Evolutionary conservation across 441 rosid species (phyloP), one percentile per base, ranked within the genome.

Genomic region (Mallotus japonicus): DNA sequence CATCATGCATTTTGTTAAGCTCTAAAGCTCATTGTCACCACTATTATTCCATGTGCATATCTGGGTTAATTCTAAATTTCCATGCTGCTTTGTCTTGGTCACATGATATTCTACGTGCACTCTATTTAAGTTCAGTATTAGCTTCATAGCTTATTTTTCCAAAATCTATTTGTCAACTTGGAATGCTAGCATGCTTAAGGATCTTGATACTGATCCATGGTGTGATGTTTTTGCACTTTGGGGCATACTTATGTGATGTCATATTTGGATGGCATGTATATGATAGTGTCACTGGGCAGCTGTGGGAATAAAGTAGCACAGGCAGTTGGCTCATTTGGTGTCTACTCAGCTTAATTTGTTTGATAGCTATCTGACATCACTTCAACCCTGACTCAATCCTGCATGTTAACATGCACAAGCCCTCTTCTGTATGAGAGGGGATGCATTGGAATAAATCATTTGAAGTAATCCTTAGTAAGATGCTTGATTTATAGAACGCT

Each of bases 1-100:
- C 28, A n/a, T 37, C 19, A 32, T 15, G 12, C 47, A 47, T 28
- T 62, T 51, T 20, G 37, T 20, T 62, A 13, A 15, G 67, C 37
- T 37, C 14, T 20, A 53, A 13, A 15, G 67, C 37, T 37, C 14
- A 6, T 5, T 2, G 37, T 62, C 34, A 49, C 62, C 50, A 72
- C 53, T 32, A 53, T 47, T 62, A 58, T 72, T 72, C 24, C 54
- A 50, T 71, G 50, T 49, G 46, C 60, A 71, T 44, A 46, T 56
- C 11, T 1, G 37, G 59, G 34, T 70, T 50, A 47, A 28, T 60
- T 70, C 58, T 59, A 71, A 19, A 14, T 46, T 62, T 16, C 9
- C 34, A 6, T 49, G 49, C 60, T 72, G 51, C 59, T 50, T 32
- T 13, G n/a, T 37, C 28, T 20, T 60, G 58, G 47, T 72, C 46